Evolutionary conservation across 768 basidiomycete species (phyloP).

Genomic region (Pisolithus marmoratus): DNA sequence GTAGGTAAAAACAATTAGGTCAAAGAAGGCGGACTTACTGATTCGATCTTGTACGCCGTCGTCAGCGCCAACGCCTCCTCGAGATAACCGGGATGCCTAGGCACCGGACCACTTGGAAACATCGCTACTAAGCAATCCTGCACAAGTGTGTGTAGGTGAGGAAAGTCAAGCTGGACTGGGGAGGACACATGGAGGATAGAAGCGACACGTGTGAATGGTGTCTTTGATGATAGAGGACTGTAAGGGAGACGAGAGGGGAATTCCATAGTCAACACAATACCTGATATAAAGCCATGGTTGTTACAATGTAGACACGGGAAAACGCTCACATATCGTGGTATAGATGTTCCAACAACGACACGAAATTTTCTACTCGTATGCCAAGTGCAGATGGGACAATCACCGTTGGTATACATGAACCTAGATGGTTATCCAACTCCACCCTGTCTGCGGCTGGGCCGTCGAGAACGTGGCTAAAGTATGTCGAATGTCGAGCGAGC

Average conservation of each 20-base stretch:
- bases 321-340: conserved; percentile 62
- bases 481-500: conserved; percentile 45
- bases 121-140: conserved; percentile 36
- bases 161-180: conserved; percentile 50
- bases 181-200: conserved; percentile 57
- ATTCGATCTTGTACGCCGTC: conserved; percentile 37
- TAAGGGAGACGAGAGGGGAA: neutral
- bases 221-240: conserved; percentile 43
- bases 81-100: conserved; percentile 37
- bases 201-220: conserved; percentile 43
- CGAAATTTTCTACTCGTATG: conserved; percentile 43
- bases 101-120: conserved; percentile 45
- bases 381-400: conserved; percentile 33
- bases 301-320: neutral
- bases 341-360: conserved; percentile 53
- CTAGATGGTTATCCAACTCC: neutral
- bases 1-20: too few species aligned
- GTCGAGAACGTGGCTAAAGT: conserved; percentile 6
- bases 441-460: too few species aligned
- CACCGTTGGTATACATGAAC: conserved; percentile 9
- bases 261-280: neutral
- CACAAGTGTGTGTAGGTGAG: conserved; percentile 43
- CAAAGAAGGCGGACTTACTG: conserved; percentile 36
- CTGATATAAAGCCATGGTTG: neutral
- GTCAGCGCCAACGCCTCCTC: conserved; percentile 53